Percentiles rank a stretch among this genome's conserved stretches.
phyloP scores from a whole-genome alignment of 352 stramenopile genomes.

The Pythium vanterpoolii region DNA sequence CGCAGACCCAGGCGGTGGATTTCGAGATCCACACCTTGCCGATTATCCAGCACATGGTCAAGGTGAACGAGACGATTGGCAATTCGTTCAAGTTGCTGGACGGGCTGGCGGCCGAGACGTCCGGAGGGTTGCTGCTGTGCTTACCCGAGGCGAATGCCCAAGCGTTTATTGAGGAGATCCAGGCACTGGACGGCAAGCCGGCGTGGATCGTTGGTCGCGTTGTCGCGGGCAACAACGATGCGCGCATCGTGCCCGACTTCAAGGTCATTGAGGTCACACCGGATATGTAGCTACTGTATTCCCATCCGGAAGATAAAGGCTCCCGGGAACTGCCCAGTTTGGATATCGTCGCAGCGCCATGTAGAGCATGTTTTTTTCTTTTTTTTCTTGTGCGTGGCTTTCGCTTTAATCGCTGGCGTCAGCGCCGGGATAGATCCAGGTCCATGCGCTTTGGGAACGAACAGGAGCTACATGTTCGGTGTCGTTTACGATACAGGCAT shows the following conservation, averaged over 20 bases:
- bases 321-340: background rate
- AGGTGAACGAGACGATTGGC: conserved; percentile 85
- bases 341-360: no score
- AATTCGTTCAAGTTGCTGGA: conserved; percentile 92
- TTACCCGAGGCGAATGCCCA: conserved; percentile 83
- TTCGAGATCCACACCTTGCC: conserved; percentile 93
- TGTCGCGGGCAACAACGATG: conserved; percentile 63
- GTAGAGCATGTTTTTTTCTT: no score
- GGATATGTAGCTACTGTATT: conserved; percentile 25
- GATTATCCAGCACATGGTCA: conserved; percentile 87
- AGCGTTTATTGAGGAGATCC: conserved; percentile 85
- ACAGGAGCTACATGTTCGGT: no score
- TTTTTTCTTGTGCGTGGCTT: no score
- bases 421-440: no score
- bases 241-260: conserved; percentile 49
- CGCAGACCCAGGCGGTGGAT: conserved; percentile 82
- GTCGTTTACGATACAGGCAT: no score
- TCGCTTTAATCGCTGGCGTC: no score
- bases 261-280: conserved; percentile 56
- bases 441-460: no score
- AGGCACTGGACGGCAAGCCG: conserved; percentile 81
- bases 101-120: conserved; percentile 93
- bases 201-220: conserved; percentile 94
- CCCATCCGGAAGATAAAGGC: background rate
- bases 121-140: conserved; percentile 91